Evolutionary conservation across 2,329 filamentous ascomycete species (phyloP).

Genomic region (Passalora sequoiae): DNA sequence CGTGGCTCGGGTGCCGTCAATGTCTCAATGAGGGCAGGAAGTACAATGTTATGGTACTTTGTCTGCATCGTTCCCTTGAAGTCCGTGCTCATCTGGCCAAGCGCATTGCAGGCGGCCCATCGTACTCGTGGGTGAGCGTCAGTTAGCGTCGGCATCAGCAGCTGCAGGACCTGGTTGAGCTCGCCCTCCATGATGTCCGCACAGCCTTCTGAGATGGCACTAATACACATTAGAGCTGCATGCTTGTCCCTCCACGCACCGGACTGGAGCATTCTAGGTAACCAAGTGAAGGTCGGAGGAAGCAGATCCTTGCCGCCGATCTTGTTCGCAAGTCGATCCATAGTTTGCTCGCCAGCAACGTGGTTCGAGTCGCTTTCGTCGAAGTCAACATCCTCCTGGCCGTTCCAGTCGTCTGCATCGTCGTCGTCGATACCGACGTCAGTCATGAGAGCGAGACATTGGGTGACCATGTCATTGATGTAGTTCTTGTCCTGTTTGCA

Average conservation of each 20-base stretch:
- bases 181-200: constrained; percentile 93
- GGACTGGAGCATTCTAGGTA: constrained; percentile 95
- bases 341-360: constrained; percentile 94
- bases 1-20: constrained; percentile 84
- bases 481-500: constrained; percentile 92
- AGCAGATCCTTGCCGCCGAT: constrained; percentile 90
- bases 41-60: constrained; percentile 81
- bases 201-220: constrained; percentile 95
- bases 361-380: constrained; percentile 97
- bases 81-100: constrained; percentile 99
- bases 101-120: constrained; percentile 94
- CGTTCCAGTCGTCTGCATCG: constrained; percentile 88
- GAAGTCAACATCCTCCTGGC: constrained; percentile 86
- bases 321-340: constrained; percentile 96
- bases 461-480: constrained; percentile 94
- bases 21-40: constrained; percentile 88
- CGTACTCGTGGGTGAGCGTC: constrained; percentile 90
- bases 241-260: constrained; percentile 92
- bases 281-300: constrained; percentile 91
- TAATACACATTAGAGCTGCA: constrained; percentile 96
- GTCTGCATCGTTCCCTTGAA: constrained; percentile 98
- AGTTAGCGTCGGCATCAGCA: constrained; percentile 86
- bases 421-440: constrained; percentile 93
- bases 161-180: constrained; percentile 84
- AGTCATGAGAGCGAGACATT: constrained; percentile 96